Percentiles rank a stretch among this genome's conserved stretches.
Evolutionary conservation across 805 yeast genomes (phyloP).

Genomic region (Teunomyces aglyptinius): DNA sequence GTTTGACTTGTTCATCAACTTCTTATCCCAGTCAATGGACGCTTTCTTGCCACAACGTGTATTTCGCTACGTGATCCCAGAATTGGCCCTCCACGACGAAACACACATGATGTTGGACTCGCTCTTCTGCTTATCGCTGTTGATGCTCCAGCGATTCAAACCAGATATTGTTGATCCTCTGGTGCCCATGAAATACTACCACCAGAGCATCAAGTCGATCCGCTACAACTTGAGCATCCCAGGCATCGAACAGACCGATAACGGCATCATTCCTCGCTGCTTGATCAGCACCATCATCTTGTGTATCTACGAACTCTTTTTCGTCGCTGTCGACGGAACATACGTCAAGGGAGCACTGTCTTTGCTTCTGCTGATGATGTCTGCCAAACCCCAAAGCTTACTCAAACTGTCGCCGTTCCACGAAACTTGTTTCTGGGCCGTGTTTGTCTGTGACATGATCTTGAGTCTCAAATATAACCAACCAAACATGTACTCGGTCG

Average conservation of each 20-base stretch:
- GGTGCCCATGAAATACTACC: slow-evolving; percentile 37
- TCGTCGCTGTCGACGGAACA: slow-evolving; percentile 35
- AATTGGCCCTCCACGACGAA: slow-evolving; percentile 37
- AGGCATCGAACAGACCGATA: slow-evolving; percentile 21
- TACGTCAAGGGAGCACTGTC: slow-evolving; percentile 39
- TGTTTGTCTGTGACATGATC: slow-evolving; percentile 34
- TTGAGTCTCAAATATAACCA: slow-evolving; percentile 30
- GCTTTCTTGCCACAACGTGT: slow-evolving; percentile 28
- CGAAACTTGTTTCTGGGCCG: slow-evolving; percentile 37
- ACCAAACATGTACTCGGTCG: slow-evolving; percentile 33
- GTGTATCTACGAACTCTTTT: slow-evolving; percentile 39
- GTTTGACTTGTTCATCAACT: slow-evolving; percentile 33
- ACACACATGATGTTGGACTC: slow-evolving; percentile 37
- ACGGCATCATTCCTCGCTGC: slow-evolving; percentile 33
- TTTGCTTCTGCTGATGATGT: slow-evolving; percentile 29
- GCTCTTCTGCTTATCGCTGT: slow-evolving; percentile 37
- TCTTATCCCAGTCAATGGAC: slow-evolving; percentile 29
- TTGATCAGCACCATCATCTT: slow-evolving; percentile 36
- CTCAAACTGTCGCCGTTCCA: slow-evolving; percentile 29
- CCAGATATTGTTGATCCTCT: slow-evolving; percentile 28
- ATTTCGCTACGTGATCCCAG: slow-evolving; percentile 32
- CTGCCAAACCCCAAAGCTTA: slow-evolving; percentile 17
- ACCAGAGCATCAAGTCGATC: slow-evolving; percentile 31
- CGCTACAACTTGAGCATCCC: slow-evolving; percentile 29
- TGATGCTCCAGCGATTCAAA: slow-evolving; percentile 29